phyloP scores from a whole-genome alignment of 2,329 filamentous ascomycete species.

The Ustulina deusta region DNA sequence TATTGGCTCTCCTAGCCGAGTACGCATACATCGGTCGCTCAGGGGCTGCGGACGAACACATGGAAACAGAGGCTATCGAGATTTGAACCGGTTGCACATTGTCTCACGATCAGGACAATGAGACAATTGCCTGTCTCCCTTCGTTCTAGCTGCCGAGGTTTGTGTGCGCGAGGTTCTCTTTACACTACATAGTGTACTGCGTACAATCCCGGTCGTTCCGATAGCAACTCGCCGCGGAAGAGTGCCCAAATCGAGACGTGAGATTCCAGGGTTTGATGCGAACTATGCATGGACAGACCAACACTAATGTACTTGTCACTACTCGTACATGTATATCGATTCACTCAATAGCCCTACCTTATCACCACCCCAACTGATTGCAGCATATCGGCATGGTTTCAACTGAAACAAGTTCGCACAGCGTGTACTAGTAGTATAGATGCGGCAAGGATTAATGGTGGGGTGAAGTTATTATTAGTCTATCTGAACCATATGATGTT shows the following conservation, averaged over 20 bases:
- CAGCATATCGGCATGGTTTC: too few relatives aligned
- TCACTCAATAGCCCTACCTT: too few relatives aligned
- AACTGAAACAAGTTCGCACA: not conserved
- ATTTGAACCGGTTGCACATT: slow-evolving; percentile 3
- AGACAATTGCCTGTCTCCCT: not conserved
- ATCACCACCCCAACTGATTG: too few relatives aligned
- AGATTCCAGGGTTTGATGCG: too few relatives aligned
- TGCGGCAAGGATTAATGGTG: not conserved
- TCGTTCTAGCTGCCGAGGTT: not conserved
- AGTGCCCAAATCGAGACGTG: too few relatives aligned
- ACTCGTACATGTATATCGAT: too few relatives aligned
- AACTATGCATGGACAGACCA: too few relatives aligned
- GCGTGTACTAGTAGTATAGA: not conserved
- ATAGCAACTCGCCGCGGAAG: too few relatives aligned
- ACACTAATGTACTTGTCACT: too few relatives aligned
- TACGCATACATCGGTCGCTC: slow-evolving; percentile 34
- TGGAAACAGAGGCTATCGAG: slow-evolving; percentile 11
- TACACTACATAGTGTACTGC: too few relatives aligned
- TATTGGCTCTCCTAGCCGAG: slow-evolving; percentile 38
- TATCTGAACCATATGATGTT: too few relatives aligned
- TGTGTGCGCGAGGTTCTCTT: not conserved
- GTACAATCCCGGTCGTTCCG: too few relatives aligned
- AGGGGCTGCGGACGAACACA: slow-evolving; percentile 3
- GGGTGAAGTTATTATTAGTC: not conserved
- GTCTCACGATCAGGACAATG: not conserved